phyloP scores from a whole-genome alignment of 768 basidiomycete species.

The Boletales sp. region DNA sequence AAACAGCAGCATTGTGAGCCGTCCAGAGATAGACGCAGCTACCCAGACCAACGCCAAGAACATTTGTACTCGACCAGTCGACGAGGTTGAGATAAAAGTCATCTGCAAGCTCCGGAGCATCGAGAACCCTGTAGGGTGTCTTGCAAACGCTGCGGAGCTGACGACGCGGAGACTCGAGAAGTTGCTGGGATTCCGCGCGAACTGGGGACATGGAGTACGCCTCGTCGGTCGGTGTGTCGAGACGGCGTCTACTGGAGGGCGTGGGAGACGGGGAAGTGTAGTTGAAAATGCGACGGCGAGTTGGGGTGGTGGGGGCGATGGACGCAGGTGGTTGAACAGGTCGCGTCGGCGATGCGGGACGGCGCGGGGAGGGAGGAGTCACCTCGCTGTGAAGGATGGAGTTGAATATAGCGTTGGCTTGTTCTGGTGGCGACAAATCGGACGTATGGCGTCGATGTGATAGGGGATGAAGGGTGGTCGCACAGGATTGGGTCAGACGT shows the following conservation, averaged over 20 bases:
- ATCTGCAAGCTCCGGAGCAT: constrained; percentile 95
- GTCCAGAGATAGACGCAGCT: constrained; percentile 97
- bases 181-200: constrained; percentile 71
- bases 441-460: constrained; percentile 14
- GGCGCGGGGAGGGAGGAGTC: constrained; percentile 62
- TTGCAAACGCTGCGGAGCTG: constrained; percentile 83
- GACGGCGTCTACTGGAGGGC: constrained; percentile 44
- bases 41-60: constrained; percentile 90
- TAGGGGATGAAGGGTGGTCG: constrained; percentile 11
- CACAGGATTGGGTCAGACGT: constrained; percentile 2
- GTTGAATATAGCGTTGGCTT: constrained; percentile 81
- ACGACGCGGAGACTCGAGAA: constrained; percentile 83
- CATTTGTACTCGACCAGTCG: constrained; percentile 95
- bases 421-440: constrained; percentile 44
- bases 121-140: constrained; percentile 94
- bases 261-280: constrained; percentile 61
- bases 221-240: constrained; percentile 84
- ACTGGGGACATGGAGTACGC: constrained; percentile 91
- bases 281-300: constrained; percentile 59
- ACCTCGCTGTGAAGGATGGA: constrained; percentile 77
- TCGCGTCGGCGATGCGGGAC: constrained; percentile 60
- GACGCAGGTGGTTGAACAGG: constrained; percentile 37
- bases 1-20: constrained; percentile 88
- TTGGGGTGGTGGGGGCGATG: constrained; percentile 42
- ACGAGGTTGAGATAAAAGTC: constrained; percentile 99